Percentiles rank a stretch among this genome's conserved stretches.
These are phyloP conservation scores for Fusarium sacchari DNA, from an alignment of 2,329 filamentous ascomycete genomes.

Conservation along the genomic window DNA sequence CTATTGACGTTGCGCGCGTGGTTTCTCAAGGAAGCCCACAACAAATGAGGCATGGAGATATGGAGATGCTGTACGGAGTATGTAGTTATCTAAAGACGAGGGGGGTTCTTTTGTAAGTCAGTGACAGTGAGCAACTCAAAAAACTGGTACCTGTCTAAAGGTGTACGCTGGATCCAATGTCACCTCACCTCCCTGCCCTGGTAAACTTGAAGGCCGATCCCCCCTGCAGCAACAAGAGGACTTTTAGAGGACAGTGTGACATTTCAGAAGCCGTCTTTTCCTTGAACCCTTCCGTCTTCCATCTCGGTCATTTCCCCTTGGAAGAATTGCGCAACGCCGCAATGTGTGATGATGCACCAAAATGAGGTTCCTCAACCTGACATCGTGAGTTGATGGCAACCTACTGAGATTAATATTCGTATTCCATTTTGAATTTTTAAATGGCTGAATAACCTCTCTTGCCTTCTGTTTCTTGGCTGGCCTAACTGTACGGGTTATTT, in stretches of 20 bases:
- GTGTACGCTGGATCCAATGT: constrained; percentile 5
- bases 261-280: background rate
- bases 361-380: background rate
- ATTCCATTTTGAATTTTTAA: background rate
- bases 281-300: background rate
- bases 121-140: background rate
- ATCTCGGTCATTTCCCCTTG: background rate
- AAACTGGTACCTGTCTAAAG: background rate
- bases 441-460: background rate
- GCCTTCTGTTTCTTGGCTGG: background rate
- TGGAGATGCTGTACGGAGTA: background rate
- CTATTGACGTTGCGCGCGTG: background rate
- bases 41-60: background rate
- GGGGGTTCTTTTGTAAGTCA: constrained; percentile 9
- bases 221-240: constrained; percentile 22
- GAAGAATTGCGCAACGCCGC: background rate
- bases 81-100: background rate
- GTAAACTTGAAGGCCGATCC: constrained; percentile 18
- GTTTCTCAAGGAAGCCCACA: background rate
- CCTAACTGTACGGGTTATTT: background rate
- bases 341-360: background rate
- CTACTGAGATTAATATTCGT: background rate
- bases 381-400: background rate
- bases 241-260: constrained; percentile 22
- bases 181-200: constrained; percentile 4